Percentiles rank a stretch among this genome's conserved stretches.
Conservation (phyloP, 148 eudicot species). For the Euryodendron excelsum region DNA sequence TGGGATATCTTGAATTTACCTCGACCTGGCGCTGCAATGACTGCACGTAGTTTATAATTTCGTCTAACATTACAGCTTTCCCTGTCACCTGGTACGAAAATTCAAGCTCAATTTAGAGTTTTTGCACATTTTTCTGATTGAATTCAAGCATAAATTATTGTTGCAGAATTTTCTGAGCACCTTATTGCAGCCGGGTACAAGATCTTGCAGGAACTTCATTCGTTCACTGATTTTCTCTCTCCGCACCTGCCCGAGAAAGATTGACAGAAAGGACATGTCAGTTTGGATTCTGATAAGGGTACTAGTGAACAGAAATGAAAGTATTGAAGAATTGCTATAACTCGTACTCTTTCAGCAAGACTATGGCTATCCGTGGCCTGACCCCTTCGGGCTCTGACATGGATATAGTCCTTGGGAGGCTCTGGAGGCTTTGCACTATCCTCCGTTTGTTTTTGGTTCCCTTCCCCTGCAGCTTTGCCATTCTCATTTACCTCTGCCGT, state of each 20-base stretch:
- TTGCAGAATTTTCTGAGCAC: constrained; percentile 18
- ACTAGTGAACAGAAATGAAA: neutral
- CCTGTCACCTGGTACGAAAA: constrained; percentile 60
- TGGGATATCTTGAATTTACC: constrained; percentile 38
- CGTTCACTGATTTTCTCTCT: constrained; percentile 86
- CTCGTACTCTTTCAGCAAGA: constrained; percentile 65
- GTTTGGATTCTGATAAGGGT: neutral
- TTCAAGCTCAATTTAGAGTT: neutral
- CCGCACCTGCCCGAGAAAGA: constrained; percentile 49
- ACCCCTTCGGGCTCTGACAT: constrained; percentile 67
- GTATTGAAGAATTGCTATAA: neutral
- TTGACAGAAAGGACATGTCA: neutral
- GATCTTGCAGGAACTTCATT: constrained; percentile 63
- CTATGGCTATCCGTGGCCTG: constrained; percentile 63
- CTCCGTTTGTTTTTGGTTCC: constrained; percentile 29
- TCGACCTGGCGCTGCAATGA: constrained; percentile 90
- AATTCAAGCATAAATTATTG: neutral
- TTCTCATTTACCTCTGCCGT: constrained; percentile 6
- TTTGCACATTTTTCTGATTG: neutral
- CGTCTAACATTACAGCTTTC: constrained; percentile 91
- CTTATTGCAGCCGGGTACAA: constrained; percentile 94
- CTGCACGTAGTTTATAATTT: constrained; percentile 93
- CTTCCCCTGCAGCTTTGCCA: constrained; percentile 8
- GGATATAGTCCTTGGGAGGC: constrained; percentile 59
- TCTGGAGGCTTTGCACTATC: constrained; percentile 40